These are phyloP conservation scores for Vitis cinerea DNA, from an alignment of 164 flowering plant species.

Conservation along the genomic window DNA sequence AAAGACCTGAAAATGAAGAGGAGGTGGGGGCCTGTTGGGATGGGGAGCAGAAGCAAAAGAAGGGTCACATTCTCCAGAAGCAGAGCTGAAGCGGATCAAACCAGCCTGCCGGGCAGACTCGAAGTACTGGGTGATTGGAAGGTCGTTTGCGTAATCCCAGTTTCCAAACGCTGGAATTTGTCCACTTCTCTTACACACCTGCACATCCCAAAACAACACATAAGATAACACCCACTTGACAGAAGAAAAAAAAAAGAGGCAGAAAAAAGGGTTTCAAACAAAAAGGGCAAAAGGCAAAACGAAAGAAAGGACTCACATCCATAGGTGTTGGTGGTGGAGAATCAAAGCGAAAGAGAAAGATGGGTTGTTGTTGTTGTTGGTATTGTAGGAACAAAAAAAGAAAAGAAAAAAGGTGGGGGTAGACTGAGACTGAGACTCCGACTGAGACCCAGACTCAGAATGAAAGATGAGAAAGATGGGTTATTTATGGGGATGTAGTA, in stretches of 20 bases:
- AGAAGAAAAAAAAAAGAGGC: not conserved
- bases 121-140: conserved; percentile 69
- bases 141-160: conserved; percentile 54
- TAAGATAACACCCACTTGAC: not conserved
- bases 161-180: conserved; percentile 71
- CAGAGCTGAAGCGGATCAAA: conserved; percentile 41
- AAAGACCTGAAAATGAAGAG: not conserved
- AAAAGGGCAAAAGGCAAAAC: not conserved
- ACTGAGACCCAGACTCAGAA: too few species aligned
- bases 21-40: not conserved
- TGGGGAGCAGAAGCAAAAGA: conserved; percentile 2
- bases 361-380: too few species aligned
- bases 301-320: not conserved
- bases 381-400: too few species aligned
- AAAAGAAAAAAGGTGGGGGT: too few species aligned
- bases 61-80: conserved; percentile 34
- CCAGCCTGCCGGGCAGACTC: conserved; percentile 64
- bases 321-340: conserved; percentile 7
- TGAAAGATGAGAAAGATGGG: too few species aligned
- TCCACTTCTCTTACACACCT: conserved; percentile 36
- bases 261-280: not conserved
- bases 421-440: too few species aligned
- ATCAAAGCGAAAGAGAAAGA: not conserved
- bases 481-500: too few species aligned
- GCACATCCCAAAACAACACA: not conserved